Evolutionary conservation across 768 basidiomycete species (phyloP), one percentile per base, ranked within the genome.

Genomic region (Serendipita sp.): DNA sequence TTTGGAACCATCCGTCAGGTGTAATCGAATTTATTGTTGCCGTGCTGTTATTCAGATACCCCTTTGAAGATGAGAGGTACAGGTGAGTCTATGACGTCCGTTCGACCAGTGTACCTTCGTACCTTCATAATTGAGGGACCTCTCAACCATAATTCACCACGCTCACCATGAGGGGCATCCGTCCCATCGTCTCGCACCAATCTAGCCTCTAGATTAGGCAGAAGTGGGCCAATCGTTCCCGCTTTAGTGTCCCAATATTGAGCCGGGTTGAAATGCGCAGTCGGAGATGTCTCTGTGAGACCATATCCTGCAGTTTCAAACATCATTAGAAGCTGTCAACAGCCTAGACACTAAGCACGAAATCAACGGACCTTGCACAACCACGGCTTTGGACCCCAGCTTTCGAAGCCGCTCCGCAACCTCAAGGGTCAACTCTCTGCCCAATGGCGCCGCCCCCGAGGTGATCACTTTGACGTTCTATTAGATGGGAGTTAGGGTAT

Each of bases 51-150:
- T 84, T 84, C 67, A 86, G 73, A 70, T 93, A 93, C 8, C 91
- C 89, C 84, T 85, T 65, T 47, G 44, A 34, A 38, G 37, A 10
- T 11, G 2, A 63, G 32, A n/a, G 45, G 7, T 16, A 13, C 10
- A 30, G 45, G 3, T 37, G 15, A 30, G n/a, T 24, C 24, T 24
- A 24, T 24, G 24, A 24, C 24, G 24, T 24, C 24, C 24, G 1
- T 35, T 3, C 32, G 37, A 45, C 32, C 3, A 64, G 13, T n/a
- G 10, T 11, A 16, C 13, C 16, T 54, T 11, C 18, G 91, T 65
- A 83, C 84, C 78, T 90, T 92, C 89, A 92, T 92, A 45, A 93
- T 76, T 1, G 77, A 81, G 3, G 86, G 85, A 0, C 91, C 90
- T 54, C 84, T 79, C 2, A 93, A 65, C 89, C 90, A 93, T 15